These are phyloP conservation scores for Syncephalastrum racemosum DNA, from an alignment of 371 early-diverging fungal species.

Conservation along the genomic window DNA sequence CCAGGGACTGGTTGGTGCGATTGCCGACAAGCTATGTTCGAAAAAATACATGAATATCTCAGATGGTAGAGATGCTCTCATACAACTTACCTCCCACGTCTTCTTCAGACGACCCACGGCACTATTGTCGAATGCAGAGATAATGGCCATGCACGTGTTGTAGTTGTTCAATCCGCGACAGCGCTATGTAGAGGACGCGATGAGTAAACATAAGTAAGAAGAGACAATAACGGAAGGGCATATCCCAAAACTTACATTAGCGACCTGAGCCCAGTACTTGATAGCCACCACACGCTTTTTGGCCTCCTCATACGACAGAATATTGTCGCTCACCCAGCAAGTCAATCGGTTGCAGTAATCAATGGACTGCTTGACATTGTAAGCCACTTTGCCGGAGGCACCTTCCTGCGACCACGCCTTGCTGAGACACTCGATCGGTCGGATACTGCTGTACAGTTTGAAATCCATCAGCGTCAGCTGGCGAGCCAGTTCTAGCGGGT, in stretches of 20 bases:
- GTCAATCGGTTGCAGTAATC: slow-evolving; percentile 65
- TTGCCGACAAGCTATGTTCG: slow-evolving; percentile 25
- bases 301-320: slow-evolving; percentile 72
- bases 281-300: slow-evolving; percentile 72
- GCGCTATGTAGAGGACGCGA: slow-evolving; percentile 24
- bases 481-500: slow-evolving; percentile 90
- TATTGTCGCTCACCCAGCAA: slow-evolving; percentile 78
- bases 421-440: slow-evolving; percentile 81
- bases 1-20: slow-evolving; percentile 47
- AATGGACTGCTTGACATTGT: slow-evolving; percentile 74
- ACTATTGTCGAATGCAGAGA: slow-evolving; percentile 85
- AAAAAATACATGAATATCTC: neutral
- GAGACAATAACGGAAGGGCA: neutral
- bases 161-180: slow-evolving; percentile 84
- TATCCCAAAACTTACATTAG: slow-evolving; percentile 56
- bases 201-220: neutral
- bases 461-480: slow-evolving; percentile 90
- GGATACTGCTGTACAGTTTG: slow-evolving; percentile 73
- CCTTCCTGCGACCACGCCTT: slow-evolving; percentile 85
- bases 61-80: neutral
- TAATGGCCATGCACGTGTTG: slow-evolving; percentile 84
- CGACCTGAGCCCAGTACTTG: slow-evolving; percentile 82
- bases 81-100: slow-evolving; percentile 71
- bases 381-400: slow-evolving; percentile 49
- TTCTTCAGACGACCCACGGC: slow-evolving; percentile 83